Evolutionary conservation across 768 basidiomycete species (phyloP), one percentile per base, ranked within the genome.

Genomic region (Calocybe indica): DNA sequence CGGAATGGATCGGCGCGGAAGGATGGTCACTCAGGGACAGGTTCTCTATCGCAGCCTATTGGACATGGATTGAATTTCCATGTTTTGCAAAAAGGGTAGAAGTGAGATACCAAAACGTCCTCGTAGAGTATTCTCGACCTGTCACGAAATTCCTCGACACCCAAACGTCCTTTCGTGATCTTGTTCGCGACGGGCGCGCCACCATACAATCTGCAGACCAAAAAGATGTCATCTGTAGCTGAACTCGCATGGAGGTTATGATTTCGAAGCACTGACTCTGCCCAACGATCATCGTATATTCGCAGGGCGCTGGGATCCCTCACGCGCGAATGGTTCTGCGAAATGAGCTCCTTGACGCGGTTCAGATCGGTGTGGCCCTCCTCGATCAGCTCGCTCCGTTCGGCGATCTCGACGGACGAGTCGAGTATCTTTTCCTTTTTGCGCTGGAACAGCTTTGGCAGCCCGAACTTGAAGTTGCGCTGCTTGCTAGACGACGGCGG

Each of bases 101-200:
- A 7, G 10, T 22, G 38, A 45, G 43, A 34, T 47, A 57, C 58
- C 51, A 54, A 52, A 11, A 57, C 54, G 43, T 59, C 56, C 0
- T 54, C 56, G n/a, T 51, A 36, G 28, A 59, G 38, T 15, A 46
- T 34, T 28, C 36, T 49, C 12, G 56, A 44, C 37, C 52, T 55
- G 13, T 59, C 58, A 14, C 52, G 56, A 34, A 59, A 59, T 1
- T 59, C 58, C 15, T 59, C 58, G 6, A 56, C 51, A 7, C 46
- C 40, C 6, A 59, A 28, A 9, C 43, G 13, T 10, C 58, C 58
- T 42, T 59, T 59, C 32, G 48, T 51, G n/a, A 55, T 39, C 39
- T 59, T 59, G 48, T 57, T 59, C 37, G 54, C 58, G 35, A 54
- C 53, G 2, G 58, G 58, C 14, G 56, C 58, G 1, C 49, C 48